Percentiles rank a stretch among this genome's conserved stretches.
phyloP scores from a whole-genome alignment of 108 stramenopile species.

The Cyclotella kingstonii region DNA sequence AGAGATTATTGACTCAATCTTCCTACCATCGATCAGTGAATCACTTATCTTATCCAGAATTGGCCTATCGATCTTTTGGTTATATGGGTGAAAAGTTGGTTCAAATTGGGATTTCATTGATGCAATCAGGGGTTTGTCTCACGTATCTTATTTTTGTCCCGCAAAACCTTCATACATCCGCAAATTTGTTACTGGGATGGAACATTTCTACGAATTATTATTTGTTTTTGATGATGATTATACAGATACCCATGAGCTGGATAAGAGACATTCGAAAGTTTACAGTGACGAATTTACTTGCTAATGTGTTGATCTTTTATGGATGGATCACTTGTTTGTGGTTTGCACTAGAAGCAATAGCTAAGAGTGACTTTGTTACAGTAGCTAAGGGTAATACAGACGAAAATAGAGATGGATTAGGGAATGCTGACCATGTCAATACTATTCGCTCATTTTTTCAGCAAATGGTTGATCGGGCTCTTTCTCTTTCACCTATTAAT shows the following conservation, averaged over 20 bases:
- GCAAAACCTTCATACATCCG: conserved; percentile 49
- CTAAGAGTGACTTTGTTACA: not conserved
- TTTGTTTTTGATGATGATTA: conserved; percentile 49
- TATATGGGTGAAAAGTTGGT: conserved; percentile 37
- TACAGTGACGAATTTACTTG: conserved; percentile 65
- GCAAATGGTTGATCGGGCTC: conserved; percentile 11
- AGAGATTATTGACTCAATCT: not conserved
- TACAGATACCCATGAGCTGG: conserved; percentile 64
- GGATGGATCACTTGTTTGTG: conserved; percentile 54
- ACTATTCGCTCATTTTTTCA: conserved; percentile 6
- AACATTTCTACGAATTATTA: conserved; percentile 40
- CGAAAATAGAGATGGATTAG: not conserved
- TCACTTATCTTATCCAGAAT: conserved; percentile 58
- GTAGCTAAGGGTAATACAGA: not conserved
- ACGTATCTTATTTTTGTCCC: conserved; percentile 79
- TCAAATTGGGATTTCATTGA: conserved; percentile 58
- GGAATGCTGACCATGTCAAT: not conserved
- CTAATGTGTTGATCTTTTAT: conserved; percentile 62
- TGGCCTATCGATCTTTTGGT: conserved; percentile 61
- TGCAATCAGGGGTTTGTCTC: conserved; percentile 72
- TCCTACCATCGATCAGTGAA: not conserved
- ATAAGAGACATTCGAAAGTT: conserved; percentile 65
- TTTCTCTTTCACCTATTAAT: conserved; percentile 29
- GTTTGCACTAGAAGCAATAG: conserved; percentile 45
- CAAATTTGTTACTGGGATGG: conserved; percentile 4